Conservation (phyloP, 441 rosid species). For the Sinapis alba region DNA sequence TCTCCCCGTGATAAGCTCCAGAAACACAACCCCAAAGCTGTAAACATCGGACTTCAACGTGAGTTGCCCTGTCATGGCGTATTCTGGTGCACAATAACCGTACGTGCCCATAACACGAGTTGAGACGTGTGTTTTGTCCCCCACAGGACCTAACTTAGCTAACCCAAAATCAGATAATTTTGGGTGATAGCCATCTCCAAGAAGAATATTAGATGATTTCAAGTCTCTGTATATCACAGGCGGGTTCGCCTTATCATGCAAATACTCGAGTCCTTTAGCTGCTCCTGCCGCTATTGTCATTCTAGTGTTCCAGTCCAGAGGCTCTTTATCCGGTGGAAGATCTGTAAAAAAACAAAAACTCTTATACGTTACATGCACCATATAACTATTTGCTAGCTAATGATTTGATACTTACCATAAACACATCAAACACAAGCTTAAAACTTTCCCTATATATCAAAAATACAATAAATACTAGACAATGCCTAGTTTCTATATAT, state of each 20-base stretch:
- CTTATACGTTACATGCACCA: neutral
- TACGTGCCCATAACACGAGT: conserved; percentile 99
- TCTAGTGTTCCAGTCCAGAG: conserved; percentile 94
- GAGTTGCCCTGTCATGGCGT: conserved; percentile 46
- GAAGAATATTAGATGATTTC: conserved; percentile 95
- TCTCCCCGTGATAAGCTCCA: conserved; percentile 94
- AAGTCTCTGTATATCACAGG: conserved; percentile 96
- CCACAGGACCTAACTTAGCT: conserved; percentile 96
- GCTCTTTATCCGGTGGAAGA: conserved; percentile 82
- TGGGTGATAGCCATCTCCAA: conserved; percentile 89
- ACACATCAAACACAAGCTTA: neutral
- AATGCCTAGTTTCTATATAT: neutral
- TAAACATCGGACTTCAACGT: conserved; percentile 40
- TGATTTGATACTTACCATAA: neutral
- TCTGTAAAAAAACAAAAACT: conserved; percentile 45
- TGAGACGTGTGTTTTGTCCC: conserved; percentile 97
- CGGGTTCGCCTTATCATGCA: conserved; percentile 95
- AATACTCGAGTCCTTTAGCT: conserved; percentile 94
- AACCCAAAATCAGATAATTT: conserved; percentile 96
- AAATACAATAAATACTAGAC: neutral
- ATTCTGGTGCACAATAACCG: conserved; percentile 98
- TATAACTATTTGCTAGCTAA: neutral
- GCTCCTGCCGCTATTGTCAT: conserved; percentile 99
- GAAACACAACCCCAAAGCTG: conserved; percentile 88
- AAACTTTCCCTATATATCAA: neutral